A percentile compares a stretch with the other conserved stretches of the same genome.
Evolutionary conservation across 139 green algal genomes (phyloP).

Genomic region (Astrephomene gubernaculifera): DNA sequence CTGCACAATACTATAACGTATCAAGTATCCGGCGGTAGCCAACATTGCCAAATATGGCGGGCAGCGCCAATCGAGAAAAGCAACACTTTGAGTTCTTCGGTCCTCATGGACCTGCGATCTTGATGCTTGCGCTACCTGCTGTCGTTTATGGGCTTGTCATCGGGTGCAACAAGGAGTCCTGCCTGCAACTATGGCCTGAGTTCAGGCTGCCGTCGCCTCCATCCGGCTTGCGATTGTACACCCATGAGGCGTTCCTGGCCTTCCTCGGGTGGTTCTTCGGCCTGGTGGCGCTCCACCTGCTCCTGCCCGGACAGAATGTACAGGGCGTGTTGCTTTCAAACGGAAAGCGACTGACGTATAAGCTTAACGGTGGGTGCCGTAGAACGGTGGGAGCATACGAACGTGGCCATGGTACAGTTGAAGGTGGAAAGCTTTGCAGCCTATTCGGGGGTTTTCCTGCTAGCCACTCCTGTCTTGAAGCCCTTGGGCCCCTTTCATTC

Average conservation of each 20-base stretch:
- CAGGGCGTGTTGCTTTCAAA: conserved; percentile 76
- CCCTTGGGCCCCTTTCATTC: no score
- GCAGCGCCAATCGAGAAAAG: no score
- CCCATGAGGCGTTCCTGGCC: conserved; percentile 60
- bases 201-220: conserved; percentile 7
- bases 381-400: no score
- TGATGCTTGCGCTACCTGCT: conserved; percentile 53
- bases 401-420: no score
- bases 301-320: conserved; percentile 75
- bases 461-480: no score
- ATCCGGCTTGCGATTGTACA: conserved; percentile 60
- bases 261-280: conserved; percentile 75
- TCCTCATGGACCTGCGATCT: conserved; percentile 56
- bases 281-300: conserved; percentile 79
- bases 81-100: conserved; percentile 69
- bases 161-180: conserved; percentile 61
- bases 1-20: no score
- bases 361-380: conserved; percentile 81
- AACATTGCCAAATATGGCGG: no score
- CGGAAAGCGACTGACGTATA: conserved; percentile 80
- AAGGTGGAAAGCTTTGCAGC: no score
- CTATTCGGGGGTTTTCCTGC: no score
- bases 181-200: conserved; percentile 55
- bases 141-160: conserved; percentile 62
- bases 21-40: no score